phyloP scores from a whole-genome alignment of 2,329 filamentous ascomycete species.

The Colletotrichum tropicale region DNA sequence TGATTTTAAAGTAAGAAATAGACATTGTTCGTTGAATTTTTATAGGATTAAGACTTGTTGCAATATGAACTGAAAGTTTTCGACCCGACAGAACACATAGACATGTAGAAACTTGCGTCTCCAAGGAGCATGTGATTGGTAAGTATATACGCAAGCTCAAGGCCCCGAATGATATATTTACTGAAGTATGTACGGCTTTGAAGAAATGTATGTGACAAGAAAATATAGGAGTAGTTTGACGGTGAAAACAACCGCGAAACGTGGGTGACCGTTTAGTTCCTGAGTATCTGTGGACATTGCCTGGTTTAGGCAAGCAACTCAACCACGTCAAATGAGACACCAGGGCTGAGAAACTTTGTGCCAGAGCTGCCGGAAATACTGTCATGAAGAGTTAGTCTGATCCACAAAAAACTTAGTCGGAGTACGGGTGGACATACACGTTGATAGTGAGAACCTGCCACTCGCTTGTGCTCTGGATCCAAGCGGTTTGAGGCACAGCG shows the following conservation, averaged over 20 bases:
- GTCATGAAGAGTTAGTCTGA: not conserved
- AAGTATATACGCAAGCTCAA: not conserved
- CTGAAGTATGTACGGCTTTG: not conserved
- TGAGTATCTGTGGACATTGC: no score
- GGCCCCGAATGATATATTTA: not conserved
- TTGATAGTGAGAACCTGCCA: conserved; percentile 33
- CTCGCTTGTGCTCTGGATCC: conserved; percentile 28
- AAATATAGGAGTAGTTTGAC: not conserved
- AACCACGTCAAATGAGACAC: conserved; percentile 31
- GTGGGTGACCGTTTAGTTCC: not conserved
- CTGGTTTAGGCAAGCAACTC: conserved; percentile 24
- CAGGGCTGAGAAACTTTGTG: conserved; percentile 29
- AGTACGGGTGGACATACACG: conserved; percentile 5
- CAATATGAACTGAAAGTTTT: not conserved
- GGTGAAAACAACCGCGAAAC: not conserved
- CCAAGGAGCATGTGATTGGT: not conserved
- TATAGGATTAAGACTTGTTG: not conserved
- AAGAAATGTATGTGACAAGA: not conserved
- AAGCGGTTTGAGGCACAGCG: conserved; percentile 29
- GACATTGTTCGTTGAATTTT: not conserved
- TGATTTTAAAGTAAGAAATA: not conserved
- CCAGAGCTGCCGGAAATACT: conserved; percentile 28
- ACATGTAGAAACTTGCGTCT: not conserved
- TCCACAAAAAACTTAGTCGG: not conserved
- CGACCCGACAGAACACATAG: not conserved